Conservation (phyloP, 441 rosid species). For the Viola pubescens region DNA sequence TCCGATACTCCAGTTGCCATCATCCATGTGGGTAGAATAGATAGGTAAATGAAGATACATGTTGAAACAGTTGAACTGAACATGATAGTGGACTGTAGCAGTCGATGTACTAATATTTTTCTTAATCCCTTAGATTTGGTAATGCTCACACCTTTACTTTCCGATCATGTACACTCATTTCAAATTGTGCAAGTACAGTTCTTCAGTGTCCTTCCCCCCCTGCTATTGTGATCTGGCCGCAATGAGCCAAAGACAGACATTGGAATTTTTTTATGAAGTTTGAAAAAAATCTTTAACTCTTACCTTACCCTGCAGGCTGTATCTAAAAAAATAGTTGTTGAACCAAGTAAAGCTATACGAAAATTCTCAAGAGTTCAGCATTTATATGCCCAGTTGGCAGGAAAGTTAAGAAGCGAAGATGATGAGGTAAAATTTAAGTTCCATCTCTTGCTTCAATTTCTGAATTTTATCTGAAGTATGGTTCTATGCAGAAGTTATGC, state of each 20-base stretch:
- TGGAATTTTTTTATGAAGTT: not conserved
- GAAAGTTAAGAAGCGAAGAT: conserved; percentile 60
- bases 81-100: too few species aligned
- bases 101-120: too few species aligned
- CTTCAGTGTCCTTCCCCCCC: too few species aligned
- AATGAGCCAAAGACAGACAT: not conserved
- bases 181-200: too few species aligned
- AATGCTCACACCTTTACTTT: too few species aligned
- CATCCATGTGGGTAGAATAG: too few species aligned
- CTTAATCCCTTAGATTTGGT: too few species aligned
- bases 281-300: not conserved
- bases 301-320: conserved; percentile 41
- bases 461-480: conserved; percentile 2
- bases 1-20: too few species aligned
- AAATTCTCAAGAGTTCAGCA: conserved; percentile 89
- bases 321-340: conserved; percentile 51
- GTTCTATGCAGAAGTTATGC: conserved; percentile 1
- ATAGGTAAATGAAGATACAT: too few species aligned
- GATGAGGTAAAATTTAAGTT: conserved; percentile 49
- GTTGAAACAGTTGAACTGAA: too few species aligned
- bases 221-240: too few species aligned
- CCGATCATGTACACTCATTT: too few species aligned
- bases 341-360: conserved; percentile 67
- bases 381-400: conserved; percentile 62
- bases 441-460: not conserved